phyloP scores from a whole-genome alignment of 306 rosid species.

The Styphnolobium japonicum region DNA sequence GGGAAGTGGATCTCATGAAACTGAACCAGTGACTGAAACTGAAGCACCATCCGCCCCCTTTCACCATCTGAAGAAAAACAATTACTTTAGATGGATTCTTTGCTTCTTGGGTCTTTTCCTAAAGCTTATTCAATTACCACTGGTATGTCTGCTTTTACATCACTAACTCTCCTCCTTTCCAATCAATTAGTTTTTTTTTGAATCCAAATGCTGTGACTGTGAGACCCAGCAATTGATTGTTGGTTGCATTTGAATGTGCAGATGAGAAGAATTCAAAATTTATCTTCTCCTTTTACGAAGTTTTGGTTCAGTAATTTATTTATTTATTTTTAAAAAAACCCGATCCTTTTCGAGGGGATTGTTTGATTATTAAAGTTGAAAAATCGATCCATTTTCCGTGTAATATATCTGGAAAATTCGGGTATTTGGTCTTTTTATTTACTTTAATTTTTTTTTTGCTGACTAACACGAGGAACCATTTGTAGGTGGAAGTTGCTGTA shows the following conservation, averaged over 20 bases:
- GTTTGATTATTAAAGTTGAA: background rate
- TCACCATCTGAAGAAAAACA: background rate
- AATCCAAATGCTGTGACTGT: background rate
- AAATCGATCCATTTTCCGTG: background rate
- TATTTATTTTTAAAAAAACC: too few relatives aligned
- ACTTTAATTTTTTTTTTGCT: background rate
- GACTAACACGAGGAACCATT: background rate
- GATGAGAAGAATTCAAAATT: background rate
- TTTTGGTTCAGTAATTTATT: background rate
- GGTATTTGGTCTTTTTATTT: background rate
- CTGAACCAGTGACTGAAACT: background rate
- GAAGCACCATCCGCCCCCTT: background rate
- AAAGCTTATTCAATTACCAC: background rate
- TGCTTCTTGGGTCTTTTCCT: slow-evolving; percentile 30
- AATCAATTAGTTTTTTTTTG: background rate
- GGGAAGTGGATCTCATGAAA: too few relatives aligned
- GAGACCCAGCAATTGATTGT: background rate
- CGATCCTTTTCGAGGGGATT: background rate
- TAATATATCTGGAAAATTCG: background rate
- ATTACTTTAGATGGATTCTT: slow-evolving; percentile 18
- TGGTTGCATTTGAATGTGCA: background rate
- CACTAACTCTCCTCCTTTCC: background rate
- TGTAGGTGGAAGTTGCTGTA: slow-evolving; percentile 45
- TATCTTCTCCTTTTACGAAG: background rate
- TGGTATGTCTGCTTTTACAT: slow-evolving; percentile 7